These are phyloP conservation scores for Melampsora abietis-canadensis DNA, from an alignment of 1,284 basidiomycete genomes.

Conservation along the genomic window DNA sequence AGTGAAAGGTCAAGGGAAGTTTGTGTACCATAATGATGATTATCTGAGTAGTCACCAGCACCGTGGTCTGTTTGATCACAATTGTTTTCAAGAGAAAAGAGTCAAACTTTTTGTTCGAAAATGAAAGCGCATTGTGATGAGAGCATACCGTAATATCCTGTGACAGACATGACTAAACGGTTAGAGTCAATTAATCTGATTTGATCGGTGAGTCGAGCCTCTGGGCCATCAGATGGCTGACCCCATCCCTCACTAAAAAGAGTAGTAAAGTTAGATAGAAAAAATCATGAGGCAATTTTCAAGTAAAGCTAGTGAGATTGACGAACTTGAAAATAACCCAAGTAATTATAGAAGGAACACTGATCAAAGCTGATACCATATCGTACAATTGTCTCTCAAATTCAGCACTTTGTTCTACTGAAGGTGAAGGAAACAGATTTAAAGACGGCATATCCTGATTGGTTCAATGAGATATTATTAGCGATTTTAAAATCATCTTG, in stretches of 20 bases:
- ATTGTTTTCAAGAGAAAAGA: not conserved
- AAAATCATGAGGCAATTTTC: not conserved
- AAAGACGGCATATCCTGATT: slow-evolving; percentile 34
- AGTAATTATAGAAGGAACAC: slow-evolving; percentile 31
- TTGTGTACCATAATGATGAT: slow-evolving; percentile 30
- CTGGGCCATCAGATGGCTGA: slow-evolving; percentile 3
- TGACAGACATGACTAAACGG: slow-evolving; percentile 18
- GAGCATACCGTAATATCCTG: slow-evolving; percentile 27
- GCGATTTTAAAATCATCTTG: not conserved
- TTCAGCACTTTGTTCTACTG: slow-evolving; percentile 19
- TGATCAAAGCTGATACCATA: slow-evolving; percentile 17
- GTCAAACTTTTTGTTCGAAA: too few species aligned
- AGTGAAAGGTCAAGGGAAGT: not conserved
- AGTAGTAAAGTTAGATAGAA: not conserved
- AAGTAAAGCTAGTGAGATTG: not conserved
- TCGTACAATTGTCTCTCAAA: slow-evolving; percentile 31
- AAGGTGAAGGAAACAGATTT: slow-evolving; percentile 9
- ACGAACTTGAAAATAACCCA: slow-evolving; percentile 40
- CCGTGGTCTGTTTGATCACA: slow-evolving; percentile 8
- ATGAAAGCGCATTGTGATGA: not conserved
- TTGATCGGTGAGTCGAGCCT: slow-evolving; percentile 10
- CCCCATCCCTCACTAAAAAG: slow-evolving; percentile 38
- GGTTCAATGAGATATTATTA: not conserved
- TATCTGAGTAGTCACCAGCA: slow-evolving; percentile 34
- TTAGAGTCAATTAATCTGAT: slow-evolving; percentile 15